Evolutionary conservation across 495 filamentous ascomycete genomes (phyloP), one percentile per base, ranked within the genome.

Genomic region (Neurospora tetraspora): DNA sequence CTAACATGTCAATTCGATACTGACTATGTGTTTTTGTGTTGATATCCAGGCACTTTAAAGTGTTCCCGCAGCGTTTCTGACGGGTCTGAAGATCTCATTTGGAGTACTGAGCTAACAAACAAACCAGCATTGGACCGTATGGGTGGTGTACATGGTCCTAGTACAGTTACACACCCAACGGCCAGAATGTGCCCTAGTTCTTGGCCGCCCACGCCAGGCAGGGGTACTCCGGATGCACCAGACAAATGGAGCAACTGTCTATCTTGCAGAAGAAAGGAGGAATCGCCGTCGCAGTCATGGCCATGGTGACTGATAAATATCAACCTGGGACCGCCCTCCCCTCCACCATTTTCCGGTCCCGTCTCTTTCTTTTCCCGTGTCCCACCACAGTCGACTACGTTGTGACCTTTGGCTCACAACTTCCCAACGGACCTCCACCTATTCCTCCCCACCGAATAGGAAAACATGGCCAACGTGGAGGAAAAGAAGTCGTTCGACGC

Each of bases 401-500:
- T 61, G 53, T 61, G 53, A 61, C 53, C 53, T 18, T 61, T 61
- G 53, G 53, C 27, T 61, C 53, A 61, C 53, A 61, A 27, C 14
- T 34, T 61, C 53, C 27, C 53, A 61, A 61, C 23, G 53, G 27
- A 61, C 53, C 53, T 61, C 53, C 53, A 18, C 53, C 53, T 61
- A 34, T 61, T 61, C 53, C 14, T 61, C 53, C 27, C 53, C 53
- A 34, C 53, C 53, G 27, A 34, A 61, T 61, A 61, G 53, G 27
- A 61, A 61, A 53, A 61, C 71, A 80, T 80, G 79, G 76, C 73
- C 31, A 73, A 72, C 70, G 39, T 61, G 53, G 53, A 71, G 42
- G 79, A 78, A 69, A 80, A 80, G 72, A 27, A 68, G 39, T 40
- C 68, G 39, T 40, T 75, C 53, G 72, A 74, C 31, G 71, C 71